Evolutionary conservation across 345 rosid species (phyloP).

Genomic region (Cochlearia excelsa): DNA sequence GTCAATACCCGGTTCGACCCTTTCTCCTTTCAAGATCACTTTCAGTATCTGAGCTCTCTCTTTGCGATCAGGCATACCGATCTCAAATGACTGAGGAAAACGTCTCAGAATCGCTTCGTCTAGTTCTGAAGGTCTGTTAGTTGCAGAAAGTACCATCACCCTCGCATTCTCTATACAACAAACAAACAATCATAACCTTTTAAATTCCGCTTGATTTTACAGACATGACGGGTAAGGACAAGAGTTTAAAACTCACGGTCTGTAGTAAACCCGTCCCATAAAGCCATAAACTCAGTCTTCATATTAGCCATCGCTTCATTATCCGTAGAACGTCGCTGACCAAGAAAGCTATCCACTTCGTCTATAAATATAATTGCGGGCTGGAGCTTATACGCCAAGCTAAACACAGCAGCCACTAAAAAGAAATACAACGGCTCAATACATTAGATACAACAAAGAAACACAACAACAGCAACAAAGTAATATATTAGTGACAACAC

Average conservation of each 20-base stretch:
- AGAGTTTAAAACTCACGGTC: slow-evolving; percentile 67
- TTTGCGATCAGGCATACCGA: slow-evolving; percentile 69
- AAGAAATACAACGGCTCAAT: slow-evolving; percentile 22
- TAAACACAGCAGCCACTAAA: slow-evolving; percentile 94
- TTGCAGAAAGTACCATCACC: slow-evolving; percentile 98
- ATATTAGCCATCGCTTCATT: slow-evolving; percentile 87
- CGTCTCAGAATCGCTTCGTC: slow-evolving; percentile 95
- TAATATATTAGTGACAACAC: not conserved
- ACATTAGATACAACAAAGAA: slow-evolving; percentile 19
- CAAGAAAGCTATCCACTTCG: slow-evolving; percentile 94
- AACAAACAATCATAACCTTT: slow-evolving; percentile 27
- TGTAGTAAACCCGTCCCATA: slow-evolving; percentile 98
- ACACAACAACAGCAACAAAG: too few species aligned
- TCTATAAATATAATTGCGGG: slow-evolving; percentile 94
- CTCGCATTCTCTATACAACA: slow-evolving; percentile 63
- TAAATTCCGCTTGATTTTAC: not conserved
- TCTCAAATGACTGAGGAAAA: slow-evolving; percentile 92
- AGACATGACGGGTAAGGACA: not conserved
- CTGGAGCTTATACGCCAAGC: slow-evolving; percentile 90
- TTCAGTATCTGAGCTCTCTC: slow-evolving; percentile 76
- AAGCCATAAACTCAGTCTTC: slow-evolving; percentile 99
- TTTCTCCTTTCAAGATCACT: slow-evolving; percentile 79
- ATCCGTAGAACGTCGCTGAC: slow-evolving; percentile 85
- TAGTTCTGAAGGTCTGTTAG: slow-evolving; percentile 94
- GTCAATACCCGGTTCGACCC: slow-evolving; percentile 53